These are phyloP conservation scores for Rhynchospora breviuscula DNA, from an alignment of 176 grass and related monocot species.

Conservation along the genomic window DNA sequence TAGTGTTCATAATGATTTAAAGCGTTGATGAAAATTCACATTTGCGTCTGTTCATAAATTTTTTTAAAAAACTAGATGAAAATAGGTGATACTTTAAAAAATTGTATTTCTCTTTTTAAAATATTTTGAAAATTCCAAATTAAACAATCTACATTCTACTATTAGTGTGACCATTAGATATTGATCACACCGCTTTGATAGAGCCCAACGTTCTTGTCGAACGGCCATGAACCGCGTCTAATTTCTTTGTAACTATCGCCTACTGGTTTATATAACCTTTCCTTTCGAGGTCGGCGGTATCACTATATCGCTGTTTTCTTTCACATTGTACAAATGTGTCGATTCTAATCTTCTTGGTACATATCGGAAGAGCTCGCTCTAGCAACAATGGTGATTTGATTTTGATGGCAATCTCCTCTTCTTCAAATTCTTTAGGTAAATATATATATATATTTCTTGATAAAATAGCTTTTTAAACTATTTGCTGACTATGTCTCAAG, in stretches of 20 bases:
- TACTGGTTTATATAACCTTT: not conserved
- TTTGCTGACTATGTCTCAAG: not conserved
- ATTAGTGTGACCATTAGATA: not conserved
- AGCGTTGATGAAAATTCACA: not conserved
- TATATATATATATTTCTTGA: not conserved
- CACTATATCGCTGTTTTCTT: not conserved
- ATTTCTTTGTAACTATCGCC: not conserved
- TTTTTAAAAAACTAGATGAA: no score
- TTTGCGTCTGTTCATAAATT: not conserved
- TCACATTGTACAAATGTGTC: not conserved
- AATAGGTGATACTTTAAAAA: not conserved
- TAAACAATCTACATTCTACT: not conserved
- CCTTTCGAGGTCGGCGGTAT: not conserved
- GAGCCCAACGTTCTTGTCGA: not conserved
- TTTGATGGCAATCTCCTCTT: not conserved
- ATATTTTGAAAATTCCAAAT: no score
- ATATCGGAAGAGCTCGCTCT: not conserved
- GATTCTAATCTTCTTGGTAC: not conserved
- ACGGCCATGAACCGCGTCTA: not conserved
- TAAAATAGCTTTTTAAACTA: not conserved
- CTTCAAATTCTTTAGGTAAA: not conserved
- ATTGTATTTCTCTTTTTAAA: no score
- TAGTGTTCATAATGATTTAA: not conserved
- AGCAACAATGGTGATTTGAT: not conserved
- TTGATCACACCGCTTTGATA: not conserved